phyloP scores from a whole-genome alignment of 164 flowering plant genomes.

The Houttuynia cordata region DNA sequence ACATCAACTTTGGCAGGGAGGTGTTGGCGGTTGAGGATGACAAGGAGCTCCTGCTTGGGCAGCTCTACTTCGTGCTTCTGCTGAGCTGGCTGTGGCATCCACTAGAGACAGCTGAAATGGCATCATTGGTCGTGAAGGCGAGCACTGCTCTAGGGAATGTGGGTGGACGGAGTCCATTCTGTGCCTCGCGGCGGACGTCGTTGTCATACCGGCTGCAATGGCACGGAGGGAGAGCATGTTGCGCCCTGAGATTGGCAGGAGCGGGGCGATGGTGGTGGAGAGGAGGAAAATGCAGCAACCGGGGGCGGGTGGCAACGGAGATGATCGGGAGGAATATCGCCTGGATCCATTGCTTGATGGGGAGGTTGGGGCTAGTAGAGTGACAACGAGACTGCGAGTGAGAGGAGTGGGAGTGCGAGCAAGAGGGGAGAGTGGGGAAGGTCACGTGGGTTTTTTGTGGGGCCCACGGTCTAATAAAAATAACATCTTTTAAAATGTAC shows the following conservation, averaged over 20 bases:
- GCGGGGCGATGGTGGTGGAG: conserved; percentile 9
- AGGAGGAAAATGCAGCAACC: conserved; percentile 1
- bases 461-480: too few relatives aligned
- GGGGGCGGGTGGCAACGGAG: conserved; percentile 1
- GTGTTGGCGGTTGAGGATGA: conserved; percentile 44
- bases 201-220: neutral
- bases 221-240: neutral
- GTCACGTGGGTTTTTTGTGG: too few relatives aligned
- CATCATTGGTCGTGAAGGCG: conserved; percentile 85
- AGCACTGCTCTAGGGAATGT: conserved; percentile 32
- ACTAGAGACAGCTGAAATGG: conserved; percentile 62
- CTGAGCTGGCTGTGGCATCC: conserved; percentile 32
- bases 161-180: conserved; percentile 1
- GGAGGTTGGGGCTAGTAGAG: too few relatives aligned
- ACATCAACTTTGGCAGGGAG: conserved; percentile 73
- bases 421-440: too few relatives aligned
- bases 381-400: too few relatives aligned
- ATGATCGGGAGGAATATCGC: too few relatives aligned
- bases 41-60: conserved; percentile 62
- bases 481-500: too few relatives aligned
- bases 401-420: too few relatives aligned
- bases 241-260: conserved; percentile 1
- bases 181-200: conserved; percentile 6
- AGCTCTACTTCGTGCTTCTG: conserved; percentile 71
- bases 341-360: too few relatives aligned